Percentiles rank a stretch among this genome's conserved stretches.
These are phyloP conservation scores for Prunella vulgaris DNA, from an alignment of 257 asterid genomes.

Conservation along the genomic window DNA sequence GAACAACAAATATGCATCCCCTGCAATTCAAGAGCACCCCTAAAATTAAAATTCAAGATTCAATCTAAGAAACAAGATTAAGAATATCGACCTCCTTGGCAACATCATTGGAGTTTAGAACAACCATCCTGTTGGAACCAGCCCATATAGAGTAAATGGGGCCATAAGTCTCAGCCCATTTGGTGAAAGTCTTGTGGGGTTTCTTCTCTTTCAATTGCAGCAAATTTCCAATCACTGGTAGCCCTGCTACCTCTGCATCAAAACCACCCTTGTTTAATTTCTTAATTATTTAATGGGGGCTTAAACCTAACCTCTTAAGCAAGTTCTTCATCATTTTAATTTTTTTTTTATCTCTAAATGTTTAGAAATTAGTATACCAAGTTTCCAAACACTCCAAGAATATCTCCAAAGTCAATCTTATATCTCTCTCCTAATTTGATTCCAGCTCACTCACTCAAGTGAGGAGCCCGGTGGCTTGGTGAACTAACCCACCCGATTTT, in stretches of 20 bases:
- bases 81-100: constrained; percentile 64
- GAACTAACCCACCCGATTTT: too few relatives aligned
- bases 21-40: neutral
- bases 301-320: neutral
- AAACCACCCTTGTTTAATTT: constrained; percentile 12
- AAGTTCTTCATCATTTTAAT: too few relatives aligned
- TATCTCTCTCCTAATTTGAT: too few relatives aligned
- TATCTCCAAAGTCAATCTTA: too few relatives aligned
- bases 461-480: too few relatives aligned
- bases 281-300: neutral
- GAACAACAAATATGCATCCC: neutral
- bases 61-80: neutral
- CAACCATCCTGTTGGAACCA: constrained; percentile 63
- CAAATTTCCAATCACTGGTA: constrained; percentile 75
- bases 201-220: constrained; percentile 85
- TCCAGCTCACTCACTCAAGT: too few relatives aligned
- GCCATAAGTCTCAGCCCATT: constrained; percentile 78
- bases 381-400: too few relatives aligned
- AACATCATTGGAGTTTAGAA: constrained; percentile 59
- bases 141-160: constrained; percentile 71
- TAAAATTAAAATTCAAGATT: neutral
- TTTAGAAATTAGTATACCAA: too few relatives aligned
- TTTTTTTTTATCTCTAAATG: too few relatives aligned
- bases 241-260: constrained; percentile 71
- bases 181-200: constrained; percentile 78